Evolutionary conservation across 2,329 filamentous ascomycete genomes (phyloP), one percentile per base, ranked within the genome.

Genomic region (Xenoacremonium recifei): DNA sequence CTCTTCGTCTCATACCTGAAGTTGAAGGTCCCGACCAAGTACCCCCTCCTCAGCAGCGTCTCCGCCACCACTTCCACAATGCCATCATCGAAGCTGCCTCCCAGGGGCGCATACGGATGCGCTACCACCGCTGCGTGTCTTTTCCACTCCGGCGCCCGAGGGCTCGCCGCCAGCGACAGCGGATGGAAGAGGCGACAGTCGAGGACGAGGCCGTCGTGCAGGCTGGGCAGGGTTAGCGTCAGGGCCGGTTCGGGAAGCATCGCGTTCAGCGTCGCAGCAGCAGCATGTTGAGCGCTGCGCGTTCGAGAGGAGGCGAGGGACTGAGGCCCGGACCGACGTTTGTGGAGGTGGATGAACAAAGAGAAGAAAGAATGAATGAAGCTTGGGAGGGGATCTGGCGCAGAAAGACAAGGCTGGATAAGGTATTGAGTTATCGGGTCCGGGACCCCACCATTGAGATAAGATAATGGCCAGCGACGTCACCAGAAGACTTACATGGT

Each of bases 31-130:
- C 78, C 84, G 3, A 96, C 85, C 2, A 95, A 62, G 57, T 81
- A 95, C 2, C 87, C 88, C 39, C 74, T 68, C 4, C 75, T 70
- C n/a, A 95, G 63, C 34, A 95, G 71, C 44, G 84, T 76, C 2
- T 71, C 69, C 1, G 79, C 80, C 3, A 87, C 67, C 7, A 80
- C 71, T n/a, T 79, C 73, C 2, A 97, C 85, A 1, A 96, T 75
- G 0, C 79, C 77, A 60, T 97, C 91, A 61, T 97, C 88, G 60
- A 83, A 93, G 63, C 73, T 83, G 5, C 92, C 93, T 4, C 93
- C 93, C 38, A 97, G 71, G 0, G 89, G 84, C 23, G 89, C 89
- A 61, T 97, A 97, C 0, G 93, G 92, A 64, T 97, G 93, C 11
- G 91, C 91, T 29, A 97, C 70, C 4, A 96, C 72, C 34, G 76